phyloP scores from a whole-genome alignment of 2,329 filamentous ascomycete genomes.

The Shiraia bambusicola region DNA sequence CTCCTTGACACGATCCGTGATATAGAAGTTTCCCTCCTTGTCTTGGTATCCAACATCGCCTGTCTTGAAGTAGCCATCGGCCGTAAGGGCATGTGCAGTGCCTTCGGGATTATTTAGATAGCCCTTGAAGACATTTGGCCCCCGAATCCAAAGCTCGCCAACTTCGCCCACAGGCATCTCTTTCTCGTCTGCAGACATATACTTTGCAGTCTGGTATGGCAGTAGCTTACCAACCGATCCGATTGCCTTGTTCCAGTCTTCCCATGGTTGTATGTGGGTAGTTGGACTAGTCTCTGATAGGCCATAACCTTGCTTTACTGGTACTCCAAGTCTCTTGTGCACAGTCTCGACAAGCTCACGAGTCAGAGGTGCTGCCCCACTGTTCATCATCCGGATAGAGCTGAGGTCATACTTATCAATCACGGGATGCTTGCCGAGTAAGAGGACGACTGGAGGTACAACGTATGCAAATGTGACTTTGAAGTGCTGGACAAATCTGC shows the following conservation, averaged over 20 bases:
- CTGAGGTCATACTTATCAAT: conserved; percentile 80
- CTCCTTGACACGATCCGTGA: conserved; percentile 70
- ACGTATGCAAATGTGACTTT: conserved; percentile 77
- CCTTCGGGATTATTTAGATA: conserved; percentile 74
- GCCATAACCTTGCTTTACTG: conserved; percentile 91
- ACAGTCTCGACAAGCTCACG: conserved; percentile 75
- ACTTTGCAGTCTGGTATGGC: conserved; percentile 78
- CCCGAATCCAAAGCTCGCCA: conserved; percentile 67
- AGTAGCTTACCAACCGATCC: conserved; percentile 77
- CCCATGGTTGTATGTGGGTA: conserved; percentile 71
- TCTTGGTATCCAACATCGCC: conserved; percentile 84
- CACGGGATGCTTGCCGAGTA: conserved; percentile 75
- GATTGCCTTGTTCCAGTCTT: conserved; percentile 73
- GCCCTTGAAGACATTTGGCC: conserved; percentile 77
- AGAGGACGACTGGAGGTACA: conserved; percentile 80
- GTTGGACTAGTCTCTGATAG: conserved; percentile 83
- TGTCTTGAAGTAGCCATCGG: conserved; percentile 85
- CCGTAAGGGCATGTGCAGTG: conserved; percentile 69
- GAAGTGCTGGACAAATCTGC: conserved; percentile 72
- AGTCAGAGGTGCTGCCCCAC: conserved; percentile 82
- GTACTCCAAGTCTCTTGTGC: conserved; percentile 71
- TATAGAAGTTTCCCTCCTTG: conserved; percentile 77
- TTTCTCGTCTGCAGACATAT: conserved; percentile 63
- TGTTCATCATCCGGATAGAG: conserved; percentile 79
- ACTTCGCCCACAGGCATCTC: conserved; percentile 64